Base-by-base conservation (phyloP, 257 asterid species). In the Thymus mandschuricus region DNA sequence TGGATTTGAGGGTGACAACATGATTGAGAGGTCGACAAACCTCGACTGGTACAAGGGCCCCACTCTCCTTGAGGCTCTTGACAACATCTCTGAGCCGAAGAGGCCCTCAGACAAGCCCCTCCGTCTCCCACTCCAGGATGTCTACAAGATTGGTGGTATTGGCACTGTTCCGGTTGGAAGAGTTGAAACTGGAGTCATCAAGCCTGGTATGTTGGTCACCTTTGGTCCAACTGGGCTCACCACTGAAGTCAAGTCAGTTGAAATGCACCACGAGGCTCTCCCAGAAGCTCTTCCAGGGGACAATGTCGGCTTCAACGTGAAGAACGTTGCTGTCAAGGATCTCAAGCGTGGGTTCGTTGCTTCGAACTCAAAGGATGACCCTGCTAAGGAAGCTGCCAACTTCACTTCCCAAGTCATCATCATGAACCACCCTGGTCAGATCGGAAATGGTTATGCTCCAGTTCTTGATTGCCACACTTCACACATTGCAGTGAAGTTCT, bases 341-440 rank as follows among this genome's bases (percentile, higher is more conserved):
- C 80, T 83, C 9, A 85, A 85, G 86, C 81, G 90, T 71, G 90
- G 88, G 3, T 85, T 11, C 0, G 90, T 85, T 51, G 90, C 90
- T 8, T 87, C 93, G 0, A 85, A 87, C 82, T 85, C 94, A 1
- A 87, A 87, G 64, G 93, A 85, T 56, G 90, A 83, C 50, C 90
- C 90, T 6, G 88, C 88, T 0, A 83, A 79, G 81, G 88, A 75
- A 4, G 88, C 88, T 44, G 85, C 90, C 3, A 86, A 58, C 83
- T 86, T 86, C 70, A 81, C 86, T 41, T 80, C 90, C 6, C 90
- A 86, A 73, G 88, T 83, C 58, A 87, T 87, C 75, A 87, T 85
- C 86, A 87, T 87, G 93, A 87, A 87, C 83, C 93, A 87, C 60
- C 93, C 93, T 2, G 93, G 93, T 0, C 90, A 87, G 83, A 87